Evolutionary conservation across 129 eudicot genomes (phyloP), one percentile per base, ranked within the genome.

Genomic region (Ambrosia artemisiifolia): DNA sequence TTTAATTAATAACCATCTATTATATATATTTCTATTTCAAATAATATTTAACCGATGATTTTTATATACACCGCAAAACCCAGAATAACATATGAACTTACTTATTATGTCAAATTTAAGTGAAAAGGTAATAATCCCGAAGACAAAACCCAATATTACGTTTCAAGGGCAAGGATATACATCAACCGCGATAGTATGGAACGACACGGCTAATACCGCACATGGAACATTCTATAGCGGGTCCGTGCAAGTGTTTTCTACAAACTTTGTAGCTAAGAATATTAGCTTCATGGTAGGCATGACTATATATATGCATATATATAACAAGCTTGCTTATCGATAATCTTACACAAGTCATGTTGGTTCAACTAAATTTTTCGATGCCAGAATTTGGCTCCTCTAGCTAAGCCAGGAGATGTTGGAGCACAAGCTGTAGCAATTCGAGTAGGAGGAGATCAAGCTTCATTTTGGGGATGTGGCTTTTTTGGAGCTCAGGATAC

Each of bases 401-500:
- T 89, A 44, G 88, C 98, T 1, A 71, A 68, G 54, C 96, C 96
- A 2, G 98, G 98, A 44, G 92, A 76, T 1, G 81, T 87, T 7
- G 98, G 98, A 73, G 96, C 95, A 49, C 98, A 93, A 80, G 98
- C 95, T 0, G 98, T 93, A 16, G 98, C 98, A 0, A 77, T 89
- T 3, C 84, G 98, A 79, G 78, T 93, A 43, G 82, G 70, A 49
- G 98, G 90, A 40, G 98, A 93, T 65, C 82, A 82, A 79, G 92
- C 98, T 24, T 90, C 92, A 2, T 93, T 89, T 70, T 87, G 90
- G 96, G 96, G 98, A 12, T 93, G 98, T 76, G 96, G 98, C 6
- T 93, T 93, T 83, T 93, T 89, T 75, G 96, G 96, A 75, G 96
- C 96, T 2, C 98, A 93, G 24, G 98, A 93, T 53, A 93, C 98